phyloP scores from a whole-genome alignment of 2,329 filamentous ascomycete genomes.

The Samsoniella hepiali region DNA sequence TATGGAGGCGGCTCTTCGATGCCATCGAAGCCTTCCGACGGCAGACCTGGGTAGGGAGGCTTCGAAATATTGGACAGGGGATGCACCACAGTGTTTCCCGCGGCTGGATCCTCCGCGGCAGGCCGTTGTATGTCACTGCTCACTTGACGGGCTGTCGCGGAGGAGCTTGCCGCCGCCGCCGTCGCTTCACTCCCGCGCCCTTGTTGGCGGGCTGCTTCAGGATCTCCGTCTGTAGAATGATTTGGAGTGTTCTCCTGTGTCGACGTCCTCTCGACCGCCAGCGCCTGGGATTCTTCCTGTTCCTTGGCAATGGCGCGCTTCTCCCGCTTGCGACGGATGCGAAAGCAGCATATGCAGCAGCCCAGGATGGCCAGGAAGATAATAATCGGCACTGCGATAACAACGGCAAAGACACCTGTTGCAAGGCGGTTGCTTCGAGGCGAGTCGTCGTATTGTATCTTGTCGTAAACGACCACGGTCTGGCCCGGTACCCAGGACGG shows the following conservation, averaged over 20 bases:
- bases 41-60: conserved; percentile 11
- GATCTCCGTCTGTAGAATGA: neutral
- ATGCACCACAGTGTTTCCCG: neutral
- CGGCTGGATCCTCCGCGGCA: neutral
- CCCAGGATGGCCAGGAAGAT: conserved; percentile 11
- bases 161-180: neutral
- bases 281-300: conserved; percentile 7
- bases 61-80: neutral
- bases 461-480: neutral
- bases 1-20: conserved; percentile 15
- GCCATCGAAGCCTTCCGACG: neutral
- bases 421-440: neutral
- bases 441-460: neutral
- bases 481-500: conserved; percentile 13
- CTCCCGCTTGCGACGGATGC: conserved; percentile 3
- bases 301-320: conserved; percentile 14
- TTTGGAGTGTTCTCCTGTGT: neutral
- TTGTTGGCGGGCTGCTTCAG: neutral
- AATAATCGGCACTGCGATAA: conserved; percentile 14
- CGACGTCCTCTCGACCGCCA: neutral
- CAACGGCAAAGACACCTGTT: neutral
- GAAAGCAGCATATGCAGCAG: conserved; percentile 16
- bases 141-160: neutral
- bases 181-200: neutral
- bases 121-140: neutral